These are phyloP conservation scores for Dioscorea zingiberensis DNA, from an alignment of 106 monocot genomes.

Conservation along the genomic window DNA sequence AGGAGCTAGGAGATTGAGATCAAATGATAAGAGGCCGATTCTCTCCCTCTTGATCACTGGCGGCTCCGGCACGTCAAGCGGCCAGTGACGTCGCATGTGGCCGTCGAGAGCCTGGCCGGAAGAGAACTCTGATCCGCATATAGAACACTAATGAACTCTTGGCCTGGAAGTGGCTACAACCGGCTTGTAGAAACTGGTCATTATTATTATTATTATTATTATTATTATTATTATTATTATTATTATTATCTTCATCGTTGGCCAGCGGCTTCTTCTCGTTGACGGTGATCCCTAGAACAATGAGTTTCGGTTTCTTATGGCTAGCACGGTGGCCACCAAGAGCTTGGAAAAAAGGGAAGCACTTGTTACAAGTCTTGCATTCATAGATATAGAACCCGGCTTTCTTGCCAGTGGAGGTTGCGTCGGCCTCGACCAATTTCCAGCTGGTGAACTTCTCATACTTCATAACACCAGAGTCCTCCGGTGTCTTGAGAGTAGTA, in stretches of 20 bases:
- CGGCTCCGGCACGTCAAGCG: conserved; percentile 2
- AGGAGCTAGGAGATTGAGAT: conserved; percentile 78
- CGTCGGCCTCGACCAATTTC: too few species aligned
- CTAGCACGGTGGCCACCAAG: conserved; percentile 73
- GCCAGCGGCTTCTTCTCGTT: background rate
- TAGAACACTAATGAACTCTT: conserved; percentile 71
- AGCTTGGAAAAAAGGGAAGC: conserved; percentile 67
- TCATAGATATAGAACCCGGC: conserved; percentile 37
- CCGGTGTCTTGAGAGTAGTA: too few species aligned
- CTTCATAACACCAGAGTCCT: too few species aligned
- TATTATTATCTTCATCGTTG: conserved; percentile 1
- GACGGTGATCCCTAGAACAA: background rate
- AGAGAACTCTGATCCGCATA: conserved; percentile 76
- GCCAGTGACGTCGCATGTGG: conserved; percentile 90
- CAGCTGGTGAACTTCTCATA: conserved; percentile 28
- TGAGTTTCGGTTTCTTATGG: conserved; percentile 51
- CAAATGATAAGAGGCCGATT: conserved; percentile 36
- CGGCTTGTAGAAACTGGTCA: conserved; percentile 8
- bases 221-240: background rate
- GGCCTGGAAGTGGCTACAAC: background rate
- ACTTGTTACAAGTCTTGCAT: conserved; percentile 67
- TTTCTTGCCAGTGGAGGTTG: conserved; percentile 12
- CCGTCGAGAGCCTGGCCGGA: conserved; percentile 96
- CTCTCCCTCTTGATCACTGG: conserved; percentile 28
- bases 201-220: background rate